Percentiles rank a stretch among this genome's conserved stretches.
Conservation (phyloP, 1,284 basidiomycete genomes). For the Naganishia liquefaciens region DNA sequence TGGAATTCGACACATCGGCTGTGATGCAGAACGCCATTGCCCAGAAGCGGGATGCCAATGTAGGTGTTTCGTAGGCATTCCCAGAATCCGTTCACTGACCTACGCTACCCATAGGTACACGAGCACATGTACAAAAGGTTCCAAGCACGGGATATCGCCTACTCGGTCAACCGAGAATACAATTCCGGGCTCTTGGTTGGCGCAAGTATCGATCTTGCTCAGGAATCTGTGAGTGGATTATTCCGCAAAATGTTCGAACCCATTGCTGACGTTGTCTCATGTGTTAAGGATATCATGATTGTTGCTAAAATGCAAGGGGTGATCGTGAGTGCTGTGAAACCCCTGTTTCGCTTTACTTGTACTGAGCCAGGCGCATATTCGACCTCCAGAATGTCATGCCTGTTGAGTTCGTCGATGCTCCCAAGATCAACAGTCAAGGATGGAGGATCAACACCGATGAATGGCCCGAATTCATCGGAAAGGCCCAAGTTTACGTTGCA, state of each 20-base stretch:
- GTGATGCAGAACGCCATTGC: slow-evolving; percentile 19
- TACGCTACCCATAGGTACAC: slow-evolving; percentile 43
- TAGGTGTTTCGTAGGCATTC: not conserved
- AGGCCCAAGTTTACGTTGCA: slow-evolving; percentile 20
- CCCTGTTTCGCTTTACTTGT: not conserved
- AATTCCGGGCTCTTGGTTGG: slow-evolving; percentile 57
- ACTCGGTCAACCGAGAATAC: slow-evolving; percentile 56
- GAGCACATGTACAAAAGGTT: slow-evolving; percentile 54
- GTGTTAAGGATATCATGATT: slow-evolving; percentile 9
- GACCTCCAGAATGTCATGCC: slow-evolving; percentile 13
- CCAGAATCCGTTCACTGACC: not conserved
- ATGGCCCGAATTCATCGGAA: slow-evolving; percentile 24
- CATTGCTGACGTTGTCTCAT: not conserved
- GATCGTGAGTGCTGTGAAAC: slow-evolving; percentile 1
- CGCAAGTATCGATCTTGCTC: slow-evolving; percentile 53
- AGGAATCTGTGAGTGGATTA: slow-evolving; percentile 33
- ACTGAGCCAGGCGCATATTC: not conserved
- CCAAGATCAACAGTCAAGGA: slow-evolving; percentile 26
- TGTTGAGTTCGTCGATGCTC: slow-evolving; percentile 22
- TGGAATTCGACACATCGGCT: slow-evolving; percentile 47
- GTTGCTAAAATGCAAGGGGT: slow-evolving; percentile 22
- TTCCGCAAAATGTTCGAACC: not conserved
- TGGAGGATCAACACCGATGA: slow-evolving; percentile 27
- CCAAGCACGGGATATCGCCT: slow-evolving; percentile 49
- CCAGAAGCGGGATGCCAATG: slow-evolving; percentile 21